A percentile compares a stretch with the other conserved stretches of the same genome.
These are phyloP conservation scores for Solanum aculeatissimum DNA, from an alignment of 305 asterid genomes.

Conservation along the genomic window DNA sequence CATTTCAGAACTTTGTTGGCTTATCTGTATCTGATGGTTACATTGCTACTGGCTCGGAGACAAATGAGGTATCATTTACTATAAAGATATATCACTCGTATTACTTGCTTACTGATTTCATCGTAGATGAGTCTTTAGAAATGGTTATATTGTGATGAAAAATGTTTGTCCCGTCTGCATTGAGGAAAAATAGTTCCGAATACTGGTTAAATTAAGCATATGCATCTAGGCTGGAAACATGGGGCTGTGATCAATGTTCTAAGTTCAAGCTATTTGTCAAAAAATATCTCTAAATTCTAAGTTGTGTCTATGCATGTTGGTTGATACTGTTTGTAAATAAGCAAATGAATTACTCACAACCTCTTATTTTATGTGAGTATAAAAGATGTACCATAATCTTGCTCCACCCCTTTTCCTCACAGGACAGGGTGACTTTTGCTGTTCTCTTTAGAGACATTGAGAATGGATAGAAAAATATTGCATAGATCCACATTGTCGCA, in stretches of 20 bases:
- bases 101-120: not conserved
- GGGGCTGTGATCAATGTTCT: not conserved
- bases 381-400: not conserved
- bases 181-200: not conserved
- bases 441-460: not conserved
- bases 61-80: constrained; percentile 68
- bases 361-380: not conserved
- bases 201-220: not conserved
- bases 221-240: not conserved
- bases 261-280: not conserved
- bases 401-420: not conserved
- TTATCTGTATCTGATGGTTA: constrained; percentile 86
- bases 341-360: not conserved
- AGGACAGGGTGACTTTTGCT: not conserved
- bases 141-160: not conserved
- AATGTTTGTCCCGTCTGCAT: not conserved
- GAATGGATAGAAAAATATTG: not conserved
- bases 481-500: not conserved
- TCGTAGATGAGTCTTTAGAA: not conserved
- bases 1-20: constrained; percentile 91
- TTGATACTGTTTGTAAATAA: not conserved
- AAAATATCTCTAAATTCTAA: not conserved
- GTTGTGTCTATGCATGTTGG: not conserved
- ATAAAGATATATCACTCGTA: not conserved
- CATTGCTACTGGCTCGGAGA: constrained; percentile 96